Evolutionary conservation across 1,284 basidiomycete genomes (phyloP), one percentile per base, ranked within the genome.

Genomic region (Butyriboletus appendiculatus): DNA sequence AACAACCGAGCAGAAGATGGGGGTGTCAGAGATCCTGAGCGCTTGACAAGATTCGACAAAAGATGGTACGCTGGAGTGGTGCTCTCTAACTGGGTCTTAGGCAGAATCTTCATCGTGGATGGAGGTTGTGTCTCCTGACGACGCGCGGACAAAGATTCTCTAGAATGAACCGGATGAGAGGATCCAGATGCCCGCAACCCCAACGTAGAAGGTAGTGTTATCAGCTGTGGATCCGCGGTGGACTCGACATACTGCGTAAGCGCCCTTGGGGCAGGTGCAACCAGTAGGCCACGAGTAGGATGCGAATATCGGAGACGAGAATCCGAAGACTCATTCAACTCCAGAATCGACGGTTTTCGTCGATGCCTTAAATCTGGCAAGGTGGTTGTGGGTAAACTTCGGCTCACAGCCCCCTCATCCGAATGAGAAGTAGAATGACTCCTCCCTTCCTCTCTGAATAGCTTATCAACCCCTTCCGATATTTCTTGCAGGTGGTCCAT

Each of bases 191-290:
- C 70, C 24, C 84, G 79, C 4, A 88, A 65, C 16, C 90, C 89
- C 43, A 89, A 74, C 1, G 88, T 91, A 8, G 86, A 84, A 15
- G 88, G 89, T 3, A 91, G 69, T 14, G 76, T 62, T 48, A 91
- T 82, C 15, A 74, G 65, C 41, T 77, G 74, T 24, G 80, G 70
- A 57, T 81, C 78, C 24, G 77, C 72, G 8, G 77, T 75, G 24
- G 82, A 80, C 55, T 80, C 84, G 40, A 88, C 76, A 60, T 84
- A 88, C 70, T 89, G 85, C 3, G 88, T 90, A 30, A 91, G 63
- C 4, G 88, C 86, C 39, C 86, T 77, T 10, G 88, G 86, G n/a
- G 88, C 77, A 28, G 81, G 84, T 0, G 87, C 73, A 50, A 90
- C 70, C 39, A 88, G 77, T 39, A 78, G 69, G 30, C 75, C 75